These are phyloP conservation scores for Sporisorium reilianum DNA, from an alignment of 1,284 basidiomycete species.

Conservation along the genomic window DNA sequence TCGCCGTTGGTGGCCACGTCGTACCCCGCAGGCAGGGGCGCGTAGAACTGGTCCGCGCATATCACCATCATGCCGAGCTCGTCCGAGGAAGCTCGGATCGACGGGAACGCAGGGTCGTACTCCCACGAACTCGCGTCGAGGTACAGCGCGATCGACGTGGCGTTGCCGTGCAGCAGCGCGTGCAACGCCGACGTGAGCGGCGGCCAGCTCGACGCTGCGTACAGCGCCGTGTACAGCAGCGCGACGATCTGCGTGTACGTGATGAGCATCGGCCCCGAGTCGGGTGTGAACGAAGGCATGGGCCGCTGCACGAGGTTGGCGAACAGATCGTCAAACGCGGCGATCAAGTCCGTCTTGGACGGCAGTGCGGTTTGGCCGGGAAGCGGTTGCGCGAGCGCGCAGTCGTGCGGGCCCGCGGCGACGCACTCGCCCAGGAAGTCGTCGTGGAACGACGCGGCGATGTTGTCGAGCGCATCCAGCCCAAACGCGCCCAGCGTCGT, in stretches of 20 bases:
- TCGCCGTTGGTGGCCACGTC: constrained; percentile 19
- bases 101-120: constrained; percentile 25
- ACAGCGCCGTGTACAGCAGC: constrained; percentile 36
- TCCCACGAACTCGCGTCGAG: constrained; percentile 32
- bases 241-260: constrained; percentile 32
- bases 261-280: constrained; percentile 33
- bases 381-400: constrained; percentile 30
- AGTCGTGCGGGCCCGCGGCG: constrained; percentile 31
- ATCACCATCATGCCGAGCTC: constrained; percentile 40
- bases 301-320: constrained; percentile 15
- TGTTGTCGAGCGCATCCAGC: constrained; percentile 41
- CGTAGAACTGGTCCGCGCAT: constrained; percentile 47
- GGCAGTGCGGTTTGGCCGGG: neutral
- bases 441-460: constrained; percentile 42
- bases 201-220: constrained; percentile 31
- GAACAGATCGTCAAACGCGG: constrained; percentile 28
- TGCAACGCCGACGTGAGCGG: constrained; percentile 19
- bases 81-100: constrained; percentile 8
- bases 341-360: constrained; percentile 1
- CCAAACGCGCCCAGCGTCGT: constrained; percentile 34
- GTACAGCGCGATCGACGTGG: constrained; percentile 24
- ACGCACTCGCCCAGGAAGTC: constrained; percentile 50
- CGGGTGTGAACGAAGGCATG: constrained; percentile 21
- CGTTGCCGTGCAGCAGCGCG: constrained; percentile 29
- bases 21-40: constrained; percentile 14